A percentile compares a stretch with the other conserved stretches of the same genome.
phyloP scores from a whole-genome alignment of 495 filamentous ascomycete genomes.

The Hypoxylon subgilvum region DNA sequence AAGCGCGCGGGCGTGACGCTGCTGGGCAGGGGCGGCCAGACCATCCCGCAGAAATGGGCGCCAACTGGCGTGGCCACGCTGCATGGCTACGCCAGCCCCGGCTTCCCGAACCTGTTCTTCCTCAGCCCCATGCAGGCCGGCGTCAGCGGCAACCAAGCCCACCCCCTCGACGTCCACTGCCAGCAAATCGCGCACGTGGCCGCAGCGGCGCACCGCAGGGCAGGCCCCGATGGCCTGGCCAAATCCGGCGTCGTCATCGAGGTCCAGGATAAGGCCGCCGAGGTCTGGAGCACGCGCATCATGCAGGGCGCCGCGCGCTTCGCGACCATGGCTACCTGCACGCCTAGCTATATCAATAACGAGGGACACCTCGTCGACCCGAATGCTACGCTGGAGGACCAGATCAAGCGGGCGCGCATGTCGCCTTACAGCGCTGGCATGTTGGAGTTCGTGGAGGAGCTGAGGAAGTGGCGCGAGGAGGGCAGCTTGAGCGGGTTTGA shows the following conservation, averaged over 20 bases:
- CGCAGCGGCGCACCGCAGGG: conserved; percentile 46
- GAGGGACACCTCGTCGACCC: conserved; percentile 47
- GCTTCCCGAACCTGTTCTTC: conserved; percentile 64
- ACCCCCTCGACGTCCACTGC: conserved; percentile 48
- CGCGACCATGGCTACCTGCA: conserved; percentile 54
- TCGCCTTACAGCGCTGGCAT: conserved; percentile 39
- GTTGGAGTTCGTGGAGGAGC: conserved; percentile 45
- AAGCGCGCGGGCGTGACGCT: conserved; percentile 47
- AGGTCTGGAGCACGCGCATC: conserved; percentile 55
- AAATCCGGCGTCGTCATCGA: conserved; percentile 46
- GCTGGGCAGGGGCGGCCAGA: conserved; percentile 48
- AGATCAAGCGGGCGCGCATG: conserved; percentile 40
- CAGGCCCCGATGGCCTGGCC: conserved; percentile 26
- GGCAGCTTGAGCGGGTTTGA: conserved; percentile 34
- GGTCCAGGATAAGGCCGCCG: conserved; percentile 49
- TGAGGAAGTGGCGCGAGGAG: conserved; percentile 47
- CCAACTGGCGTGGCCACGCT: conserved; percentile 48
- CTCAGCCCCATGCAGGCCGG: conserved; percentile 48
- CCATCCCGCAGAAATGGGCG: conserved; percentile 53
- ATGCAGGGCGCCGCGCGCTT: conserved; percentile 47
- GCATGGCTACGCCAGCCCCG: conserved; percentile 52
- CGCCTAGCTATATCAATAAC: conserved; percentile 61
- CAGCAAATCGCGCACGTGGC: conserved; percentile 56
- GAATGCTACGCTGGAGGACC: conserved; percentile 32
- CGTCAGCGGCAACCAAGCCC: conserved; percentile 49